These are phyloP conservation scores for Arabidopsis lyrata DNA, from an alignment of 441 rosid genomes.

Conservation along the genomic window DNA sequence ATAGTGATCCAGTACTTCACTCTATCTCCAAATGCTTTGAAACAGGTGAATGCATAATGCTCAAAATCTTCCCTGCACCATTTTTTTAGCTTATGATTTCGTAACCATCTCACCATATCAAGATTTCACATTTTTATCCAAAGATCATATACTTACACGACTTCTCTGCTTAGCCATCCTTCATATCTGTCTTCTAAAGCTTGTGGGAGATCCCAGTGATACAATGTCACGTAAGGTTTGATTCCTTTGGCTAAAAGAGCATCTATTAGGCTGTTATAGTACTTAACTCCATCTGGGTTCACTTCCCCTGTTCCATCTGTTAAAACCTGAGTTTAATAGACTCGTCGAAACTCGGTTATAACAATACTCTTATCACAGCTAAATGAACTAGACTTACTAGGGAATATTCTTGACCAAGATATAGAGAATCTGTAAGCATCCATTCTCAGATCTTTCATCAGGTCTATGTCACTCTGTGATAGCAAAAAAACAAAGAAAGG, in stretches of 20 bases:
- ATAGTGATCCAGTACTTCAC: slow-evolving; percentile 78
- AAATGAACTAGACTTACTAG: slow-evolving; percentile 54
- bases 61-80: slow-evolving; percentile 62
- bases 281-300: slow-evolving; percentile 67
- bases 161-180: slow-evolving; percentile 68
- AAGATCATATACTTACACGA: slow-evolving; percentile 64
- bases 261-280: slow-evolving; percentile 75
- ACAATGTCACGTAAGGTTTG: slow-evolving; percentile 72
- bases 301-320: slow-evolving; percentile 85
- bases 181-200: slow-evolving; percentile 68
- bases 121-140: slow-evolving; percentile 19
- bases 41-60: slow-evolving; percentile 66
- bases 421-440: slow-evolving; percentile 76
- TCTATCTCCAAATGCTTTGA: slow-evolving; percentile 69
- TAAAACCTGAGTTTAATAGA: slow-evolving; percentile 63
- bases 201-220: slow-evolving; percentile 87
- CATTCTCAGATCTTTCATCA: slow-evolving; percentile 91
- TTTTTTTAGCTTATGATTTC: background rate
- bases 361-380: background rate
- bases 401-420: slow-evolving; percentile 93
- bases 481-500: slow-evolving; percentile 18
- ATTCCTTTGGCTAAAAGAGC: slow-evolving; percentile 76
- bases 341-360: background rate
- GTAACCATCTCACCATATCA: slow-evolving; percentile 11
- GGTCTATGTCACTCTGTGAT: slow-evolving; percentile 70